These are phyloP conservation scores for Capsella rubella DNA, from an alignment of 441 rosid species.

Conservation along the genomic window DNA sequence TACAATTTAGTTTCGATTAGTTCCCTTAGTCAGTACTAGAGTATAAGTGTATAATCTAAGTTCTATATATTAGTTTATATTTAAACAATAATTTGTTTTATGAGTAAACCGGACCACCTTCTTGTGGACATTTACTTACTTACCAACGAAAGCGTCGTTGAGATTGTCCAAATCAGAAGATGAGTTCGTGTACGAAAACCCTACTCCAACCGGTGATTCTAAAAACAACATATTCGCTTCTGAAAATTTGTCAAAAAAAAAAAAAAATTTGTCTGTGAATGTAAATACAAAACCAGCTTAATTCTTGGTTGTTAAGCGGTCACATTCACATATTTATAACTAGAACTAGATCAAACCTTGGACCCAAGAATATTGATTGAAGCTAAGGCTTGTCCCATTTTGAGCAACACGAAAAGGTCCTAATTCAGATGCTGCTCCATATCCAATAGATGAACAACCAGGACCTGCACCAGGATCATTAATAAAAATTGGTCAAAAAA, in stretches of 20 bases:
- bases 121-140: conserved; percentile 14
- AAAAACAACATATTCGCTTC: conserved; percentile 66
- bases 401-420: conserved; percentile 59
- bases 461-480: conserved; percentile 50
- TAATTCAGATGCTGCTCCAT: conserved; percentile 67
- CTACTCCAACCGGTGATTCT: conserved; percentile 74
- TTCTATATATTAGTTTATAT: not conserved
- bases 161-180: conserved; percentile 55
- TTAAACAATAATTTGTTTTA: not conserved
- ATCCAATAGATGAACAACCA: conserved; percentile 72
- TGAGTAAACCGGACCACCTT: not conserved
- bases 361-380: conserved; percentile 63
- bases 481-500: not conserved
- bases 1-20: not conserved
- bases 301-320: not conserved
- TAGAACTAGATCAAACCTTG: conserved; percentile 47
- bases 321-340: not conserved
- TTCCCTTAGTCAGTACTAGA: not conserved
- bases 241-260: conserved; percentile 26
- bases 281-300: not conserved
- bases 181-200: conserved; percentile 71
- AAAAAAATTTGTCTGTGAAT: not conserved
- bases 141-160: conserved; percentile 64
- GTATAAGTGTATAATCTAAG: not conserved
- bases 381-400: conserved; percentile 54